Percentiles rank a stretch among this genome's conserved stretches.
These are phyloP conservation scores for Fraxinus pennsylvanica DNA, from an alignment of 257 asterid species.

Conservation along the genomic window DNA sequence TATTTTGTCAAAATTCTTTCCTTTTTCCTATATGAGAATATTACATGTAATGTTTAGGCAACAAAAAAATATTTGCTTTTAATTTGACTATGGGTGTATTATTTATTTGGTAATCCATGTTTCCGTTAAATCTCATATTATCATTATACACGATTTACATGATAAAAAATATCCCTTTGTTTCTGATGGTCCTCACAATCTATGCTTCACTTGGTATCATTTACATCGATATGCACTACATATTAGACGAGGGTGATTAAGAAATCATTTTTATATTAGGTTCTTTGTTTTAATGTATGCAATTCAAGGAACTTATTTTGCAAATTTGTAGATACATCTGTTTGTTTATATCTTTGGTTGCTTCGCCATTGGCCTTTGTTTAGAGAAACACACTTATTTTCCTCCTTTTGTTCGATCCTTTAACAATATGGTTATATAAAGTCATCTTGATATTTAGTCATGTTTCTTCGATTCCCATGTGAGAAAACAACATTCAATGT, in stretches of 20 bases:
- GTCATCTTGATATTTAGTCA: too few species aligned
- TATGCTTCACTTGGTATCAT: too few species aligned
- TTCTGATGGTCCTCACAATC: too few species aligned
- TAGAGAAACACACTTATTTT: not conserved
- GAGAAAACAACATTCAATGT: too few species aligned
- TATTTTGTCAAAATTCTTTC: not conserved
- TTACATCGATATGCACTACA: too few species aligned
- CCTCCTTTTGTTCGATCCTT: not conserved
- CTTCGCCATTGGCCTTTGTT: conserved; percentile 27
- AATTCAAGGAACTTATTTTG: not conserved
- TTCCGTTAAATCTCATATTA: too few species aligned
- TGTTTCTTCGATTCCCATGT: too few species aligned
- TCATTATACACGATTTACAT: too few species aligned
- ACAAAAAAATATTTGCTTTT: not conserved
- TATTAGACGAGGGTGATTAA: not conserved
- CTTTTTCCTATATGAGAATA: conserved; percentile 14
- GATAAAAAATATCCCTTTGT: too few species aligned
- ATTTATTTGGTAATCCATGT: too few species aligned
- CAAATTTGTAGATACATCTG: not conserved
- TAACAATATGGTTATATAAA: conserved; percentile 23
- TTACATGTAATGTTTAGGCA: conserved; percentile 2
- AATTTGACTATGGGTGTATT: too few species aligned
- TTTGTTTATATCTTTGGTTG: conserved; percentile 16
- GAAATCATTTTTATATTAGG: not conserved
- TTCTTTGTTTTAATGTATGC: conserved; percentile 2